Percentiles rank a stretch among this genome's conserved stretches.
These are phyloP conservation scores for Trichoderma atroviride DNA, from an alignment of 2,329 filamentous ascomycete species.

Conservation along the genomic window DNA sequence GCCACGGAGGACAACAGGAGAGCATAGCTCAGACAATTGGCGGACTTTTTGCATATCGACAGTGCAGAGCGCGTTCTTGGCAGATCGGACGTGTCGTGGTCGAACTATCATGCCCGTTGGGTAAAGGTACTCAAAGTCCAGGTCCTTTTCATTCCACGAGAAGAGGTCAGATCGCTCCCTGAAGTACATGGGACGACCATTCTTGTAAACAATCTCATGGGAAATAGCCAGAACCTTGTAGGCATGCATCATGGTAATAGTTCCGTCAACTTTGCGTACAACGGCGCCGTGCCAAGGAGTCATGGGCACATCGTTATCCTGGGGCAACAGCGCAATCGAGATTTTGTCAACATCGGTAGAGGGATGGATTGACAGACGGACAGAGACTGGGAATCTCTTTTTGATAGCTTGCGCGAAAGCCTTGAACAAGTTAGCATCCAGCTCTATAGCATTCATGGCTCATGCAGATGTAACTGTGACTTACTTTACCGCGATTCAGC, in stretches of 20 bases:
- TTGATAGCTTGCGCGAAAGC: slow-evolving; percentile 25
- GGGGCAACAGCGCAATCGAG: slow-evolving; percentile 31
- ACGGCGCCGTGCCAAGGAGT: slow-evolving; percentile 42
- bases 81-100: neutral
- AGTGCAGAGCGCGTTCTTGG: slow-evolving; percentile 4
- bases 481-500: neutral
- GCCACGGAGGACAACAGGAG: slow-evolving; percentile 55
- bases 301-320: slow-evolving; percentile 31
- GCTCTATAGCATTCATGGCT: neutral
- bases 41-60: slow-evolving; percentile 51
- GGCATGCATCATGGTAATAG: slow-evolving; percentile 30
- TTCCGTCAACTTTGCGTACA: slow-evolving; percentile 39
- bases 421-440: neutral
- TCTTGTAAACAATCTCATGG: slow-evolving; percentile 39
- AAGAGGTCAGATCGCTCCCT: slow-evolving; percentile 41
- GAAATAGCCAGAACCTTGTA: slow-evolving; percentile 31
- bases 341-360: slow-evolving; percentile 27
- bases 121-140: slow-evolving; percentile 30
- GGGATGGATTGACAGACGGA: slow-evolving; percentile 32
- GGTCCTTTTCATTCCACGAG: slow-evolving; percentile 27
- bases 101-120: slow-evolving; percentile 27
- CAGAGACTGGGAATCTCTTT: slow-evolving; percentile 27
- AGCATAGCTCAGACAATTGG: slow-evolving; percentile 51
- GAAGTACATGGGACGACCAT: slow-evolving; percentile 41
- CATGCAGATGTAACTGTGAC: neutral